Percentiles rank a stretch among this genome's conserved stretches.
phyloP scores from a whole-genome alignment of 208 protist genomes.

The Tritrichomonas foetus region DNA sequence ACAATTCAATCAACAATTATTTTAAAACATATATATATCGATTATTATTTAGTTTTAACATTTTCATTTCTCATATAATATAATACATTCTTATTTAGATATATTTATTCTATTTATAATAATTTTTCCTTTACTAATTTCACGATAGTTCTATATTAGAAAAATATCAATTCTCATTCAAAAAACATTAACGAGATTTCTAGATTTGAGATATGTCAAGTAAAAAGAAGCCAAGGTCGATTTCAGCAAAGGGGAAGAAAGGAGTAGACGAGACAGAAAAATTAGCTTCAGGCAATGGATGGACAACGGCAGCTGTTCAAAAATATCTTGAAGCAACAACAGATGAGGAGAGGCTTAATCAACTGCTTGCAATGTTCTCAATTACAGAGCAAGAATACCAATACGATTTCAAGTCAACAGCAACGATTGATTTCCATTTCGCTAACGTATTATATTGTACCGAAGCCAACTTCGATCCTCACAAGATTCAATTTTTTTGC shows the following conservation, averaged over 20 bases:
- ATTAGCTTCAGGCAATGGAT: background rate
- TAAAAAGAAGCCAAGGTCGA: background rate
- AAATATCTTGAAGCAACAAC: background rate
- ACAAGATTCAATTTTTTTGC: background rate
- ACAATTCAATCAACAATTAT: no score
- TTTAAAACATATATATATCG: no score
- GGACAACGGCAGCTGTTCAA: background rate
- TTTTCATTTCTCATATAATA: no score
- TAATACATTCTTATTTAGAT: no score
- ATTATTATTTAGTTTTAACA: no score
- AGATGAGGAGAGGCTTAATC: background rate
- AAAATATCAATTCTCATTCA: no score
- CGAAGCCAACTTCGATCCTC: background rate
- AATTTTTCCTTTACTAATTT: no score
- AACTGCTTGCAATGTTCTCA: background rate
- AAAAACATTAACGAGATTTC: no score
- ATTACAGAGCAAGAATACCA: slow-evolving; percentile 3
- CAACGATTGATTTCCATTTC: background rate
- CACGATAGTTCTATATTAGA: no score
- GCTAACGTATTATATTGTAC: background rate
- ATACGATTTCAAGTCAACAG: background rate
- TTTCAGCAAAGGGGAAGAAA: background rate
- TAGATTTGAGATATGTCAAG: no score
- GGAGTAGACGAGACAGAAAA: background rate
- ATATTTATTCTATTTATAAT: no score